Conservation (phyloP, 1,139 yeast genomes). For the Kodamaea anthophila region DNA sequence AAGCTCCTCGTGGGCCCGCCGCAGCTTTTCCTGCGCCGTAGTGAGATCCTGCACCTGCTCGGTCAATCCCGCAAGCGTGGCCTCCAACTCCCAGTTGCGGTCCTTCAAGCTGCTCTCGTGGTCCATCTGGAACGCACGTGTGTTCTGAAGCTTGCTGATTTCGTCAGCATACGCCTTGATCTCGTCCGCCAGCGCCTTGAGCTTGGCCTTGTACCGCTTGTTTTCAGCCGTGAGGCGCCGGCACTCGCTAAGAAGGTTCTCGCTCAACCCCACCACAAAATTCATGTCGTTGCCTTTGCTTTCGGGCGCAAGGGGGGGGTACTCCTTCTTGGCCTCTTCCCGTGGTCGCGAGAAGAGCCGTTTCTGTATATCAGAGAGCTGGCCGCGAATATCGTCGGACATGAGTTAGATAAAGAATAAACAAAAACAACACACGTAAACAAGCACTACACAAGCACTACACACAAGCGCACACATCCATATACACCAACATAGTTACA, state of each 20-base stretch:
- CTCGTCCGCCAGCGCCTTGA: constrained; percentile 40
- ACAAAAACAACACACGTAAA: constrained; percentile 1
- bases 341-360: constrained; percentile 32
- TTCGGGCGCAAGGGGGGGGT: constrained; percentile 33
- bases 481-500: background rate
- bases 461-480: background rate
- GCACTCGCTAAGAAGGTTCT: constrained; percentile 71
- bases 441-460: background rate
- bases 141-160: constrained; percentile 25
- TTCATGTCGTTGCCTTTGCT: constrained; percentile 60
- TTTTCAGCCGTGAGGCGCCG: constrained; percentile 71
- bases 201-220: constrained; percentile 40
- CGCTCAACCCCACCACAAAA: constrained; percentile 80
- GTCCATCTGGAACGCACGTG: constrained; percentile 25
- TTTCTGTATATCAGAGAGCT: constrained; percentile 55
- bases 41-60: constrained; percentile 34
- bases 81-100: constrained; percentile 74
- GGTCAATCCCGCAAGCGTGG: constrained; percentile 45
- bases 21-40: constrained; percentile 26
- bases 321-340: constrained; percentile 5
- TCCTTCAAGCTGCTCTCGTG: constrained; percentile 53
- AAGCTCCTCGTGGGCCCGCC: constrained; percentile 27
- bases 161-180: constrained; percentile 33
- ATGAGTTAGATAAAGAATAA: too few species aligned
- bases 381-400: constrained; percentile 47